Evolutionary conservation across 2,329 filamentous ascomycete genomes (phyloP), one percentile per base, ranked within the genome.

Genomic region (Aspergillus pseudotamarii): DNA sequence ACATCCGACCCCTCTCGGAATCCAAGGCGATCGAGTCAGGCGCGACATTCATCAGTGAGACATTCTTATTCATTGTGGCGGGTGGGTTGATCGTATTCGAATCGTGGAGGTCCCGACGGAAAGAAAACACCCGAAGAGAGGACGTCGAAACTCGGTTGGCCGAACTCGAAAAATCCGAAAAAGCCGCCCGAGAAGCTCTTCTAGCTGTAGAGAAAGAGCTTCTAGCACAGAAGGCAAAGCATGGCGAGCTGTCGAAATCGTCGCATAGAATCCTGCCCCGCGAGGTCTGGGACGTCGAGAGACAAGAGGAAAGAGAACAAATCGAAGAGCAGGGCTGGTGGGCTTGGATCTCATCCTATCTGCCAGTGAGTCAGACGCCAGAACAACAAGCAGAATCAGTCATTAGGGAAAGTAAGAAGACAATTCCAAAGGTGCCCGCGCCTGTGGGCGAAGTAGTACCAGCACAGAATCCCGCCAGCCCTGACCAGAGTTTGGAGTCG

Each of bases 1-100:
- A 83, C 38, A 90, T 91, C 61, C 80, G 88, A 51, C 88, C 88
- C 9, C 79, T 91, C 12, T 86, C 86, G 3, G 89, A 91, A 72
- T 83, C 85, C 14, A 89, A 90, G 69, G 88, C 88, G 0, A 90
- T 91, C 60, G 88, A 91, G 72, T 84, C 85, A 43, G 89, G 88
- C 4, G 89, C 88, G 4, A 90, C 88, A 66, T 91, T 91, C 70
- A 88, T 89, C 56, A 87, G 86, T 36, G 88, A 91, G 71, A 78
- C 85, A 0, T 91, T 91, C 71, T 81, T 91, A 45, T 90, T 91
- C 68, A 69, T 83, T 4, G 89, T 91, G 14, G 89, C 86, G 1
- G 87, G 86, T 6, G 80, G 84, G 0, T 75, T 90, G 63, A 87
- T 91, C 51, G 74, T 90, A 0, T 86, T 86, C 59, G 88, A 91